phyloP scores from a whole-genome alignment of 768 basidiomycete species.

The Pisolithus tinctorius region DNA sequence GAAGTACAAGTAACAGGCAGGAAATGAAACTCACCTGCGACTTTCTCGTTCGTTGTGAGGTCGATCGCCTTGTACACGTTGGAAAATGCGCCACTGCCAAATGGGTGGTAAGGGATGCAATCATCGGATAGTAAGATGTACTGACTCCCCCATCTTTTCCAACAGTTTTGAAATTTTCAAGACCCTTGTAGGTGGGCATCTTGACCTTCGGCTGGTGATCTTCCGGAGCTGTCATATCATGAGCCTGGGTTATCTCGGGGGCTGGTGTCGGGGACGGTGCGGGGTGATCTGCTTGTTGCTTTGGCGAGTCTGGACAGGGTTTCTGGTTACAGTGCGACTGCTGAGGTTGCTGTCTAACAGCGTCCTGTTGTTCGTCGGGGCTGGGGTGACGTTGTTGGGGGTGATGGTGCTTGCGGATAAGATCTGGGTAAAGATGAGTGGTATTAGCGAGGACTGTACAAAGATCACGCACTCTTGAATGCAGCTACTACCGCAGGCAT shows the following conservation, averaged over 20 bases:
- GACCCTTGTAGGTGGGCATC: conserved; percentile 82
- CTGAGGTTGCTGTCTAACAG: conserved; percentile 13
- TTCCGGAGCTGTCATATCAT: conserved; percentile 57
- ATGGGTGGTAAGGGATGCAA: conserved; percentile 9
- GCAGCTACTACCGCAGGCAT: conserved; percentile 81
- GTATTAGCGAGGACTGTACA: conserved; percentile 13
- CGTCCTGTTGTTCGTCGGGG: conserved; percentile 22
- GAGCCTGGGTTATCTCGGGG: conserved; percentile 12
- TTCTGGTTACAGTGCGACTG: conserved; percentile 29
- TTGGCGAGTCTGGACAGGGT: conserved; percentile 29
- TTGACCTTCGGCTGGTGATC: conserved; percentile 65
- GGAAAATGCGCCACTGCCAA: conserved; percentile 86
- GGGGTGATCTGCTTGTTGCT: conserved; percentile 32
- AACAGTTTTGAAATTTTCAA: conserved; percentile 72
- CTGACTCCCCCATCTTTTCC: conserved; percentile 92
- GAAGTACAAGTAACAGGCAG: not conserved
- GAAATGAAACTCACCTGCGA: conserved; percentile 58
- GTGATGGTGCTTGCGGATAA: conserved; percentile 72
- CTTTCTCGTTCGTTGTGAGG: conserved; percentile 62
- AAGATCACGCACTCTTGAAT: conserved; percentile 66
- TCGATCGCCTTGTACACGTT: conserved; percentile 94
- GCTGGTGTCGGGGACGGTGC: conserved; percentile 20
- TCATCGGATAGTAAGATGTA: conserved; percentile 17
- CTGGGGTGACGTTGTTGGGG: conserved; percentile 34
- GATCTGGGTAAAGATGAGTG: conserved; percentile 40